phyloP scores from a whole-genome alignment of 2,329 filamentous ascomycete genomes.

The Akanthomyces dipterigenus region DNA sequence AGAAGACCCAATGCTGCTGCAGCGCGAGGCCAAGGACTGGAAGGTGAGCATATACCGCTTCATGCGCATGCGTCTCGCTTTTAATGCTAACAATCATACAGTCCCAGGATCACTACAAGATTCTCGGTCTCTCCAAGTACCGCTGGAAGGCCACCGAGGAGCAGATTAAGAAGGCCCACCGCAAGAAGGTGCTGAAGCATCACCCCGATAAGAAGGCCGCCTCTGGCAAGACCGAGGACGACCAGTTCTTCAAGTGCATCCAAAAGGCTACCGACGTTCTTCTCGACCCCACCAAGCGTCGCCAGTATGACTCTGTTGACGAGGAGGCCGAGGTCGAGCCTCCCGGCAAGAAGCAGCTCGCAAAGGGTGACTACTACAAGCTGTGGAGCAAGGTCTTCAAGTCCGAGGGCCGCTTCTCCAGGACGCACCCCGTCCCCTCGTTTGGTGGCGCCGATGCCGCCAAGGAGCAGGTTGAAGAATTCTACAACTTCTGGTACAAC shows the following conservation, averaged over 20 bases:
- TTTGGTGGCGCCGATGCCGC: slow-evolving; percentile 79
- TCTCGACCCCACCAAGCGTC: slow-evolving; percentile 81
- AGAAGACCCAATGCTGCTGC: slow-evolving; percentile 87
- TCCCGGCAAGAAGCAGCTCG: slow-evolving; percentile 81
- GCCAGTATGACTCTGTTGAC: slow-evolving; percentile 95
- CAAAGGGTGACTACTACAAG: slow-evolving; percentile 91
- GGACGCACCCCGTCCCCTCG: slow-evolving; percentile 76
- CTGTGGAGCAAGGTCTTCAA: slow-evolving; percentile 88
- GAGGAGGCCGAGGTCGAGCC: slow-evolving; percentile 89
- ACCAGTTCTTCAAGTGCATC: slow-evolving; percentile 99
- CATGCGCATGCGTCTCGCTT: neutral
- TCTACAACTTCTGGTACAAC: slow-evolving; percentile 99
- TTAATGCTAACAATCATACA: slow-evolving; percentile 27
- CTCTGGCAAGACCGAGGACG: slow-evolving; percentile 77
- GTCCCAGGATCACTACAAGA: slow-evolving; percentile 96
- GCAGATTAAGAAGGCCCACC: slow-evolving; percentile 97
- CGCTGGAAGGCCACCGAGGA: slow-evolving; percentile 90
- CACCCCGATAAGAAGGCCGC: slow-evolving; percentile 99
- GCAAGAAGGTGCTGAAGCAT: slow-evolving; percentile 98
- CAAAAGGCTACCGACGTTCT: slow-evolving; percentile 96
- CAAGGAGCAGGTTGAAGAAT: slow-evolving; percentile 84
- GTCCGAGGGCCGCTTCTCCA: slow-evolving; percentile 87
- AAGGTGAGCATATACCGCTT: slow-evolving; percentile 56
- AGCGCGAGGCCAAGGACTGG: slow-evolving; percentile 97
- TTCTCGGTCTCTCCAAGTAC: slow-evolving; percentile 88